Percentiles rank a stretch among this genome's conserved stretches.
These are phyloP conservation scores for Odontarrhena argentea DNA, from an alignment of 345 rosid genomes.

Conservation along the genomic window DNA sequence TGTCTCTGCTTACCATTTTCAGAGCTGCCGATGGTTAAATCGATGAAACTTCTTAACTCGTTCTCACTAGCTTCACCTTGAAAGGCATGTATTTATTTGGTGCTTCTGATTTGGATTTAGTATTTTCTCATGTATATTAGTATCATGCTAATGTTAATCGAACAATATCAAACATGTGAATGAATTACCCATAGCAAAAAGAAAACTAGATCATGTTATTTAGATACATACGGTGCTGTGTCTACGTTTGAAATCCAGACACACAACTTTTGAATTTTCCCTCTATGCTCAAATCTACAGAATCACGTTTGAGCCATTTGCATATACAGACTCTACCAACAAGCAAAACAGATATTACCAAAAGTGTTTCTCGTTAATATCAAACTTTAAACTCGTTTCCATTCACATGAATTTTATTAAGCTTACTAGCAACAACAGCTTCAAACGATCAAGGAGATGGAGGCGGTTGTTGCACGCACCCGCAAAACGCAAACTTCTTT, in stretches of 20 bases:
- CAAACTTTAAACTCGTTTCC: constrained; percentile 13
- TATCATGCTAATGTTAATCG: neutral
- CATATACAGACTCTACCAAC: constrained; percentile 6
- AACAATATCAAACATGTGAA: neutral
- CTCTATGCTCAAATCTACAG: neutral
- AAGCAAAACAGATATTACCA: neutral
- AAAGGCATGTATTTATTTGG: neutral
- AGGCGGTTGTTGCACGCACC: constrained; percentile 79
- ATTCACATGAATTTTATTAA: constrained; percentile 31
- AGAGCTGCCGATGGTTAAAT: constrained; percentile 61
- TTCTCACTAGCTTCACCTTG: neutral
- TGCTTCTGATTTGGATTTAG: constrained; percentile 1
- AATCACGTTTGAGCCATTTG: neutral
- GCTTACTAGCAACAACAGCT: constrained; percentile 20
- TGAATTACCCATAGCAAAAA: neutral
- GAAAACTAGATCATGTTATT: neutral
- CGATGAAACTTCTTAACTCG: neutral
- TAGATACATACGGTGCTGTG: neutral
- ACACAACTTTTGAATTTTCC: neutral
- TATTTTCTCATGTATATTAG: neutral
- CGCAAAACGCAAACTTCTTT: constrained; percentile 63
- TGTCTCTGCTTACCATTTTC: constrained; percentile 65
- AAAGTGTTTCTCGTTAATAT: constrained; percentile 15
- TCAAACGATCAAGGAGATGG: constrained; percentile 34
- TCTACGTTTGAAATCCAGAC: neutral